phyloP scores from a whole-genome alignment of 371 early-diverging fungal genomes.

The Rhizomucor miehei region DNA sequence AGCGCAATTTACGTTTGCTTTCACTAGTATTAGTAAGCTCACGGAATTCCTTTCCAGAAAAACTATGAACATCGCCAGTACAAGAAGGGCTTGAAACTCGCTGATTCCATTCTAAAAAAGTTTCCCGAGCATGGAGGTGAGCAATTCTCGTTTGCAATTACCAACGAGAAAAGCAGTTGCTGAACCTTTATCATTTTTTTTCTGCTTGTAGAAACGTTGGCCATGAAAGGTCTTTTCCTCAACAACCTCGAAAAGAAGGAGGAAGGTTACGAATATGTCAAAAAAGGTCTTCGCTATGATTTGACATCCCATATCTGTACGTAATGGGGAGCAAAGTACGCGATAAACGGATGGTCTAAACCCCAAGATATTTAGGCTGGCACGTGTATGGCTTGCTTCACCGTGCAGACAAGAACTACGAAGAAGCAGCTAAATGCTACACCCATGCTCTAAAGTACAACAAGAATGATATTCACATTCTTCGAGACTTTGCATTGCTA shows the following conservation, averaged over 20 bases:
- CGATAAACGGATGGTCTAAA: neutral
- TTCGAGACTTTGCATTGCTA: slow-evolving; percentile 83
- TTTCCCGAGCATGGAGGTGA: slow-evolving; percentile 92
- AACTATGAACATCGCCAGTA: slow-evolving; percentile 93
- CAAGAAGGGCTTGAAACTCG: slow-evolving; percentile 90
- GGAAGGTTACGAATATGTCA: slow-evolving; percentile 88
- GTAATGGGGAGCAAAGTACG: slow-evolving; percentile 13
- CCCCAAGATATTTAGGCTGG: slow-evolving; percentile 71
- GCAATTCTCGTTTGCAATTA: neutral
- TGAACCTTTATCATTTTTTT: neutral
- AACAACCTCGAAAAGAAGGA: slow-evolving; percentile 86
- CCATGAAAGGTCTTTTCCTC: slow-evolving; percentile 93
- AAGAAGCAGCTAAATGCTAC: slow-evolving; percentile 92
- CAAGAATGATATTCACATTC: slow-evolving; percentile 90
- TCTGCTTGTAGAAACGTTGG: slow-evolving; percentile 75
- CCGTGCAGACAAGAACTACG: slow-evolving; percentile 91
- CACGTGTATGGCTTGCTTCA: slow-evolving; percentile 93
- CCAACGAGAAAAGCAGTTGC: too few relatives aligned
- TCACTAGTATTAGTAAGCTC: neutral
- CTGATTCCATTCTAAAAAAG: slow-evolving; percentile 91
- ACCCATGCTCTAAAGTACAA: slow-evolving; percentile 85
- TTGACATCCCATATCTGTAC: slow-evolving; percentile 85
- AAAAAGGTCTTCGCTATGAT: slow-evolving; percentile 80
- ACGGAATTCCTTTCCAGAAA: slow-evolving; percentile 57
- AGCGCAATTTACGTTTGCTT: slow-evolving; percentile 17